Evolutionary conservation across 345 rosid species (phyloP), one percentile per base, ranked within the genome.

Genomic region (Cardiospermum halicacabum): DNA sequence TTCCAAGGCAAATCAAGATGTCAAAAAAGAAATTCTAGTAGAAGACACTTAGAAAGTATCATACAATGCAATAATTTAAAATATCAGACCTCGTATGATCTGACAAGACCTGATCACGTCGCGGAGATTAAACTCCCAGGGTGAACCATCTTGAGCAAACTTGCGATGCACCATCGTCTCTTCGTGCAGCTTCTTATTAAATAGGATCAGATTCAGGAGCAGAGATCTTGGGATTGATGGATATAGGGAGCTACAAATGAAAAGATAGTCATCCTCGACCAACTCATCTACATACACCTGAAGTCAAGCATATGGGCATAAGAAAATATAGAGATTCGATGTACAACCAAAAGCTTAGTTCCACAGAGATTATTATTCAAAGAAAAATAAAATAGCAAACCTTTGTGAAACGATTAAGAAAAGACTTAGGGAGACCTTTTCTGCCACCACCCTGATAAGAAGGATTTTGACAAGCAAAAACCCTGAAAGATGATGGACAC

Each of bases 391-490:
- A 28, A 45, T 31, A 65, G 76, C 19, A 76, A 74, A 91, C 98
- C 89, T 93, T 93, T 8, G 87, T 85, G 75, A 90, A 93, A 75
- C 98, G 95, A 68, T 93, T 90, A 50, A 93, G 83, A 71, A 93
- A 93, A 54, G 98, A 93, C 76, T 79, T 88, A 16, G 98, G 98
- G 64, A 93, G 96, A 71, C 96, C 95, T 80, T 93, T 93, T 75
- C 98, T 78, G 50, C 98, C 98, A 74, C 98, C 98, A 61, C 98
- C 98, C 78, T 93, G 97, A 71, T 84, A 80, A 51, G 95, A 80
- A 75, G 98, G 98, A 78, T 93, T 93, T 81, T 93, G 98, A 73
- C 98, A 93, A 37, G 97, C 96, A 78, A 93, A 93, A 72, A 93
- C 79, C 74, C 92, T 84, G 67, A 93, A 93, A 60, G 96, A 77